A percentile compares a stretch with the other conserved stretches of the same genome.
These are phyloP conservation scores for Hericium alpestre DNA, from an alignment of 768 basidiomycete species.

Conservation along the genomic window DNA sequence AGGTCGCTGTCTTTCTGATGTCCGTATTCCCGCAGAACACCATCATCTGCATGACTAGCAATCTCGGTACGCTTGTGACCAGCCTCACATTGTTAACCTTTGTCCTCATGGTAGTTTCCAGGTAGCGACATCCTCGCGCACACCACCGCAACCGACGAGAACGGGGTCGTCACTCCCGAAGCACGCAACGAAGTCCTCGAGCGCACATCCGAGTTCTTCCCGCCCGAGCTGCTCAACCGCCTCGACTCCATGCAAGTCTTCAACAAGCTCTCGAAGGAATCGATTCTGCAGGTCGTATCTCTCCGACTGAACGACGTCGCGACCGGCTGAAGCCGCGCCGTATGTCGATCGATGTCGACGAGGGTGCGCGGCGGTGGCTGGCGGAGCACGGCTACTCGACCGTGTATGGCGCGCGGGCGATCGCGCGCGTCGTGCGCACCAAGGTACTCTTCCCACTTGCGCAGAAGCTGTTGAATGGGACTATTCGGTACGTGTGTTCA, in stretches of 20 bases:
- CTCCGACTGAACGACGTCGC: constrained; percentile 70
- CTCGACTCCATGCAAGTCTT: constrained; percentile 83
- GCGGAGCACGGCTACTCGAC: constrained; percentile 73
- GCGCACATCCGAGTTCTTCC: constrained; percentile 71
- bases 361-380: constrained; percentile 54
- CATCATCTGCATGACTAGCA: constrained; percentile 84
- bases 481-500: constrained; percentile 41
- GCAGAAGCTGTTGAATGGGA: constrained; percentile 67
- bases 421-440: constrained; percentile 76
- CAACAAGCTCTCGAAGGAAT: constrained; percentile 71
- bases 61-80: constrained; percentile 41
- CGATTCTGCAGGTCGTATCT: constrained; percentile 70
- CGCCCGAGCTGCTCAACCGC: constrained; percentile 84
- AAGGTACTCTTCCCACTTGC: constrained; percentile 79
- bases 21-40: constrained; percentile 47
- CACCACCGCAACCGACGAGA: constrained; percentile 43
- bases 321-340: constrained; percentile 49
- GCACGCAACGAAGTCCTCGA: constrained; percentile 62
- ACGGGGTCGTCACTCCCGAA: constrained; percentile 53
- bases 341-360: constrained; percentile 64
- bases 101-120: not conserved
- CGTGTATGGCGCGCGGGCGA: constrained; percentile 78
- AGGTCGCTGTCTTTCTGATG: not conserved
- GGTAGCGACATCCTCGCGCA: constrained; percentile 67
- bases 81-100: not conserved